Base-by-base conservation (phyloP, 225 moss, liverwort and hornwort genomes). In the Physcomitrellopsis africana region DNA sequence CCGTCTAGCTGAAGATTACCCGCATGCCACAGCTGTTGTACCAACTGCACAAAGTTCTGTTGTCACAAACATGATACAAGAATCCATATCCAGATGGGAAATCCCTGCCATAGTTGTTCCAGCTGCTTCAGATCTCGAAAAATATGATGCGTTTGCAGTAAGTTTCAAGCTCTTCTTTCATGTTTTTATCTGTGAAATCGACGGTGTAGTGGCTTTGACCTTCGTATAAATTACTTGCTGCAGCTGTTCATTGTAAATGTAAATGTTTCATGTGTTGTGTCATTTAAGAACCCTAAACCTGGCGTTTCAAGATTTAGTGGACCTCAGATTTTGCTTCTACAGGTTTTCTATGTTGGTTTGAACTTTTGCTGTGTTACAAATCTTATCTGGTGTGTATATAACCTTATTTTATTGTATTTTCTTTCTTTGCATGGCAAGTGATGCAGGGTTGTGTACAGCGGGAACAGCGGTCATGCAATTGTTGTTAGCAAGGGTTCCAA, bases 61-160 rank as follows among this genome's bases (percentile, higher is more conserved):
- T 42, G 83, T 95, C 48, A 88, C 85, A 54, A 72, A 85, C 69
- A 70, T 77, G 72, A 83, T 95, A 53, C 78, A 84, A 55, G 83
- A 81, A 76, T 78, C 82, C 62, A 82, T 89, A 47, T 80, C 73
- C 27, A 85, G 76, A 62, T 99, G 99, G 99, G 86, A 87, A 77
- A 62, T 89, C 43, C 95, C 92, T 46, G 74, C 76, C 13, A 75
- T 99, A 18, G 19, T 93, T 37, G 92, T 99, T 73, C 93, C 90
- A 69, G 90, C 81, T 73, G 92, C 91, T 63, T 95, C 93, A 68
- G 92, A 89, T 37, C 51, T 79, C 45, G 93, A 90, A 65, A 99
- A 99, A 75, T 99, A 93, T 70, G 89, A 86, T 82, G 92, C 93
- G 51, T 95, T 99, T 78, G 89, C 89, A 61, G 99, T 95, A 84